These are phyloP conservation scores for Stachybotrys chartarum DNA, from an alignment of 2,329 filamentous ascomycete species.

Conservation along the genomic window DNA sequence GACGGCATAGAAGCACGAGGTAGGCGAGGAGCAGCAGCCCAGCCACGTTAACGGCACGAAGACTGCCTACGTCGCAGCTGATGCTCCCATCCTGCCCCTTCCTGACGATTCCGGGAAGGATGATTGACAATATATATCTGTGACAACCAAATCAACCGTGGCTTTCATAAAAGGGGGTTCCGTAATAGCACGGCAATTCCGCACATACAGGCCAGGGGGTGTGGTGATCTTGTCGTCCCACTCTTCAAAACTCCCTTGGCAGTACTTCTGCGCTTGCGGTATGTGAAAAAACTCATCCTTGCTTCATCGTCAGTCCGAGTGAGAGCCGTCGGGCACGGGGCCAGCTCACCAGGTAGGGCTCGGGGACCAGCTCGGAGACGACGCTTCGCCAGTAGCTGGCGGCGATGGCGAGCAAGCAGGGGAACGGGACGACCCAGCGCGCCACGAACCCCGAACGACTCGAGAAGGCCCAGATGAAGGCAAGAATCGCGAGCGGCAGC, in stretches of 20 bases:
- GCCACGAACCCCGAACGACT: background rate
- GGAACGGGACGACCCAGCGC: background rate
- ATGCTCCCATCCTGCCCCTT: constrained; percentile 6
- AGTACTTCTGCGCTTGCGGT: constrained; percentile 85
- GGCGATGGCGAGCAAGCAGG: background rate
- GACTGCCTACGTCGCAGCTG: constrained; percentile 21
- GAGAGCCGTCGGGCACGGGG: background rate
- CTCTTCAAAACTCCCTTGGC: constrained; percentile 60
- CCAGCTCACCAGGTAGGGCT: constrained; percentile 46
- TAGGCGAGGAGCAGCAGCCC: constrained; percentile 30
- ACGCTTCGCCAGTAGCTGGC: constrained; percentile 7
- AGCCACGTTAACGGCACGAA: constrained; percentile 43
- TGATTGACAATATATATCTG: constrained; percentile 39
- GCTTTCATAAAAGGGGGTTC: background rate
- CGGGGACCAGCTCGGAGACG: constrained; percentile 31
- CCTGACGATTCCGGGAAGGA: constrained; percentile 14
- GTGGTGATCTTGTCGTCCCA: constrained; percentile 99
- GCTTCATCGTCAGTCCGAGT: background rate
- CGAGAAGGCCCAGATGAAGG: background rate
- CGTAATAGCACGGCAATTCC: too few species aligned
- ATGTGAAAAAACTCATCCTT: constrained; percentile 87
- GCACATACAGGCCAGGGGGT: constrained; percentile 70
- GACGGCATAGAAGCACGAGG: constrained; percentile 44
- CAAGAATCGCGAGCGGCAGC: background rate
- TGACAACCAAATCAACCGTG: constrained; percentile 2